Conservation (phyloP, 495 filamentous ascomycete species). For the Annulohypoxylon nitens region DNA sequence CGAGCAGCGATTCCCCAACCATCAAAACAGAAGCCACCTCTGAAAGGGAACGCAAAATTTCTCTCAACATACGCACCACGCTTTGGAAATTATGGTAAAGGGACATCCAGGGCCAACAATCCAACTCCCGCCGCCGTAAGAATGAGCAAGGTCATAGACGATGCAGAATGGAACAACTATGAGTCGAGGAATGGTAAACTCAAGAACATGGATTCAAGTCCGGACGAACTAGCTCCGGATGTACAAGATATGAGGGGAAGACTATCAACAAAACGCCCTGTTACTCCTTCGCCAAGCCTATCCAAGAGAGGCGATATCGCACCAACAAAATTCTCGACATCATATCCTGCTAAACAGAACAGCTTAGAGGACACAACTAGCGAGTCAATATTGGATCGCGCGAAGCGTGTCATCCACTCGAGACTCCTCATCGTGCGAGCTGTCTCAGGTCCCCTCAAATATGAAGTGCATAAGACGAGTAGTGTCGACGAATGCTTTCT, state of each 20-base stretch:
- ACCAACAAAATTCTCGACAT: constrained; percentile 31
- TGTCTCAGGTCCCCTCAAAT: constrained; percentile 40
- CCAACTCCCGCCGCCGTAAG: neutral
- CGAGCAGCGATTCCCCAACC: neutral
- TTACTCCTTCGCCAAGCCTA: constrained; percentile 35
- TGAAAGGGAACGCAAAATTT: constrained; percentile 1
- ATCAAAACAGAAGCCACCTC: neutral
- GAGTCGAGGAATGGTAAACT: constrained; percentile 1
- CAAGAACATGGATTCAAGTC: constrained; percentile 28
- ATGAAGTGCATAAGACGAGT: constrained; percentile 19
- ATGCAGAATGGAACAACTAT: constrained; percentile 2
- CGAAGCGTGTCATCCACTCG: constrained; percentile 22
- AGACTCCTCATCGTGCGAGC: constrained; percentile 41
- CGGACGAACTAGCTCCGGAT: constrained; percentile 36
- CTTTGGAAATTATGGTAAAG: constrained; percentile 17
- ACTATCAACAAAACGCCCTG: constrained; percentile 25
- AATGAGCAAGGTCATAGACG: constrained; percentile 30
- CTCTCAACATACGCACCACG: constrained; percentile 12
- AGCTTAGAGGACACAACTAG: neutral
- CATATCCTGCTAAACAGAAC: constrained; percentile 18
- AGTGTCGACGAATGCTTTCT: constrained; percentile 37
- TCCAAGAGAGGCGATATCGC: constrained; percentile 45
- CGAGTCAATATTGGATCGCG: constrained; percentile 1
- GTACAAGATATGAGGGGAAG: constrained; percentile 30
- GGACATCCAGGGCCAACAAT: neutral